phyloP scores from a whole-genome alignment of 768 basidiomycete species.

The Termitomyces sp. region DNA sequence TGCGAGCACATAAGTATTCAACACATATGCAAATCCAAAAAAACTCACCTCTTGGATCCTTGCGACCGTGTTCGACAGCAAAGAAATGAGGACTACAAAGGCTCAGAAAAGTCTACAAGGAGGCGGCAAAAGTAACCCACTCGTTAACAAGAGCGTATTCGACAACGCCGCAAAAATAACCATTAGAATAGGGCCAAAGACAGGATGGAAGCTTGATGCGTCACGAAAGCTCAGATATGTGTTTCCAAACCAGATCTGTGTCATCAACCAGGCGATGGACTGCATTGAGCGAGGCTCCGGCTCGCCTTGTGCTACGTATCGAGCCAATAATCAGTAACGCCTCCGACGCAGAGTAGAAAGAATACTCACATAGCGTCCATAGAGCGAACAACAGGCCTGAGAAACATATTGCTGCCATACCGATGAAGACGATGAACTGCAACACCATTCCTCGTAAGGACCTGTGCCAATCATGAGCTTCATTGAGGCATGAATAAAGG shows the following conservation, averaged over 20 bases:
- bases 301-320: slow-evolving; percentile 20
- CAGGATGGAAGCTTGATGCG: slow-evolving; percentile 54
- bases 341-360: background rate
- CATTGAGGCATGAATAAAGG: background rate
- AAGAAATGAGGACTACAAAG: slow-evolving; percentile 5
- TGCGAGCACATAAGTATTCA: background rate
- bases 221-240: slow-evolving; percentile 55
- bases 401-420: slow-evolving; percentile 73
- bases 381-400: slow-evolving; percentile 61
- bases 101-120: too few relatives aligned
- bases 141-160: slow-evolving; percentile 75
- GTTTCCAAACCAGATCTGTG: slow-evolving; percentile 85
- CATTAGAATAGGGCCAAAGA: slow-evolving; percentile 79
- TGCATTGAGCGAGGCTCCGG: slow-evolving; percentile 27
- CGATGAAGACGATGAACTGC: slow-evolving; percentile 75
- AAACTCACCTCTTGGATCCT: slow-evolving; percentile 58
- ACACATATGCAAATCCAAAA: background rate
- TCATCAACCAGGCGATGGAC: slow-evolving; percentile 76
- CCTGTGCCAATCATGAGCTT: slow-evolving; percentile 28
- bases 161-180: slow-evolving; percentile 72
- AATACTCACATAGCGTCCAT: slow-evolving; percentile 35
- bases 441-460: slow-evolving; percentile 78
- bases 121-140: slow-evolving; percentile 32
- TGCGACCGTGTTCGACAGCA: slow-evolving; percentile 86
- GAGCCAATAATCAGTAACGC: background rate